These are phyloP conservation scores for Endoconidiophora polonica DNA, from an alignment of 2,329 filamentous ascomycete genomes.

Conservation along the genomic window DNA sequence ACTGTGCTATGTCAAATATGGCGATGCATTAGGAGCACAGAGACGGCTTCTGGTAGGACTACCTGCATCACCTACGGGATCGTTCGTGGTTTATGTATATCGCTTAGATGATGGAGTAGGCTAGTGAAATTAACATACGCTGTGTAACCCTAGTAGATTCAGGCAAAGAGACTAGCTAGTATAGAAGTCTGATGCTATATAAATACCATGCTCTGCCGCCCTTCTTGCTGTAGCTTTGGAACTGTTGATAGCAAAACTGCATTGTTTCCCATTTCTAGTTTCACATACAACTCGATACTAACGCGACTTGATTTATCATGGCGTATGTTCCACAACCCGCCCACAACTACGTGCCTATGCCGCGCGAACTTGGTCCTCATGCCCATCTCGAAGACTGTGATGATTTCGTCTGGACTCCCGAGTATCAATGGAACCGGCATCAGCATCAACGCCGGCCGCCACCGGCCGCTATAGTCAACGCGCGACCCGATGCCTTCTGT, in stretches of 20 bases:
- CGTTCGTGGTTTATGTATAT: too few species aligned
- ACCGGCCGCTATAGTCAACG: not conserved
- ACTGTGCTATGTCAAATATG: too few species aligned
- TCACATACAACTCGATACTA: not conserved
- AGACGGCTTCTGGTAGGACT: too few species aligned
- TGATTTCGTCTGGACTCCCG: not conserved
- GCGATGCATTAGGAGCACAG: too few species aligned
- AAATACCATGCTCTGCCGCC: not conserved
- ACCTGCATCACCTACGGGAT: too few species aligned
- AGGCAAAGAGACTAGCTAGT: too few species aligned
- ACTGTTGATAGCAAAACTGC: too few species aligned
- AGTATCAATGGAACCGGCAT: not conserved
- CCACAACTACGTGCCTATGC: slow-evolving; percentile 2
- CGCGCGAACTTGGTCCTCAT: not conserved
- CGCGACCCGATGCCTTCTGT: not conserved
- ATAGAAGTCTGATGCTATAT: too few species aligned
- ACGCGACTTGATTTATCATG: not conserved
- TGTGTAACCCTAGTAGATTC: too few species aligned
- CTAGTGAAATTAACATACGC: too few species aligned
- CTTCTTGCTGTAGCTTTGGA: not conserved
- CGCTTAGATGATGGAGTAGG: too few species aligned
- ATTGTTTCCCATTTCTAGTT: not conserved
- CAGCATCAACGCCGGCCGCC: not conserved
- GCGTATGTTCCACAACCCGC: slow-evolving; percentile 1
- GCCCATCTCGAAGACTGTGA: not conserved